These are phyloP conservation scores for Elsinoe ampelina DNA, from an alignment of 2,329 filamentous ascomycete genomes.

Conservation along the genomic window DNA sequence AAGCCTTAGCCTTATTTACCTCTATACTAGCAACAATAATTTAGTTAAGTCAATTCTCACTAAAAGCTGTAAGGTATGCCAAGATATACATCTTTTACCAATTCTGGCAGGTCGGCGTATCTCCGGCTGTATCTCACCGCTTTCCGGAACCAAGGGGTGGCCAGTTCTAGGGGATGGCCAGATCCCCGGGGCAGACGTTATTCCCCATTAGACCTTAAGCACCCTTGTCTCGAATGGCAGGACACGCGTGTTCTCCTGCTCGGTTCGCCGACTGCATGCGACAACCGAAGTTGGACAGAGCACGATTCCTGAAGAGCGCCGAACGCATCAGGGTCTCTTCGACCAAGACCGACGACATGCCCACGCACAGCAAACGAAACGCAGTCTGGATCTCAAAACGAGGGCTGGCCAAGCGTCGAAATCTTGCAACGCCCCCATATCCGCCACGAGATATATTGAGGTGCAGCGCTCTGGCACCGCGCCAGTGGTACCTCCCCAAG, in stretches of 20 bases:
- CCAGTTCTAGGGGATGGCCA: no score
- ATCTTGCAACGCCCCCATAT: neutral
- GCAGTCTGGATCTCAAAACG: conserved; percentile 4
- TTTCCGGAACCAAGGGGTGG: no score
- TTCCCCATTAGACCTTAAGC: neutral
- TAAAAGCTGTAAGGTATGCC: no score
- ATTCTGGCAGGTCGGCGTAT: no score
- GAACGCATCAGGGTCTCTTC: conserved; percentile 3
- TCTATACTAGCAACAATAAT: no score
- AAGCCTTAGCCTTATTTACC: no score
- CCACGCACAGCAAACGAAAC: no score
- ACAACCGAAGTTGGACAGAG: neutral
- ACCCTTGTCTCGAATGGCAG: neutral
- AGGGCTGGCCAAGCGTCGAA: neutral
- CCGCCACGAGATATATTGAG: neutral
- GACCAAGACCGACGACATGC: neutral
- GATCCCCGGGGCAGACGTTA: no score
- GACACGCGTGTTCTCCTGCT: neutral
- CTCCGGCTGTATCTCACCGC: no score
- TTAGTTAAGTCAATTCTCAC: no score
- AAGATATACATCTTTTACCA: no score
- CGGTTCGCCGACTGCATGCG: neutral
- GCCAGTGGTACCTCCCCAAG: neutral
- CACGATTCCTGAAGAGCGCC: neutral
- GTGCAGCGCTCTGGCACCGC: neutral